Conservation (phyloP, 1,139 yeast species). For the Zygosaccharomyces sapae region DNA sequence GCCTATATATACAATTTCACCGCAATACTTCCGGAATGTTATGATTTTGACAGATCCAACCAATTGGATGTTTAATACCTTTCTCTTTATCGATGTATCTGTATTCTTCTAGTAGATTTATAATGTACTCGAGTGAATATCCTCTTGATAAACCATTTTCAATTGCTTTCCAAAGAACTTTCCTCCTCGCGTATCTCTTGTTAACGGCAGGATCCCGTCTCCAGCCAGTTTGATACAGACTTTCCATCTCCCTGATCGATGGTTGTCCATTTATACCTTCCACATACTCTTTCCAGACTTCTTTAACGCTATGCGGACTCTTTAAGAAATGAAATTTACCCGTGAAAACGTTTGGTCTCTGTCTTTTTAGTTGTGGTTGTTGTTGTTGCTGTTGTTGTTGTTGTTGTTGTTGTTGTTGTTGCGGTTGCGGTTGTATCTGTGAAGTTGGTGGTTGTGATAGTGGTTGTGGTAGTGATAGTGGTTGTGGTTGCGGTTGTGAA, state of each 20-base stretch:
- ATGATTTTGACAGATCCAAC: conserved; percentile 41
- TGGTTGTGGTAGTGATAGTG: conserved; percentile 1
- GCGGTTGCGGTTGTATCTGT: conserved; percentile 1
- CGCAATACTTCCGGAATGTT: conserved; percentile 33
- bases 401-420: conserved; percentile 4
- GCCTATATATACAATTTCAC: conserved; percentile 5
- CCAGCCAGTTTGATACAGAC: conserved; percentile 40
- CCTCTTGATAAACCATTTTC: conserved; percentile 38
- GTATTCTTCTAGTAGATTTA: conserved; percentile 38
- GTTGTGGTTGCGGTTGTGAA: conserved; percentile 3
- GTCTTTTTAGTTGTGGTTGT: conserved; percentile 17
- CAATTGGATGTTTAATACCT: conserved; percentile 40
- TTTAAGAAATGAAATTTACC: conserved; percentile 38
- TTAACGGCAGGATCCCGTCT: conserved; percentile 41
- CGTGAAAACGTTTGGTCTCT: conserved; percentile 31
- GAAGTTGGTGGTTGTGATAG: neutral
- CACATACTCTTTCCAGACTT: conserved; percentile 42
- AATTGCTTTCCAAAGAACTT: conserved; percentile 40
- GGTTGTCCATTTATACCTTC: conserved; percentile 40
- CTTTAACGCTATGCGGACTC: conserved; percentile 41
- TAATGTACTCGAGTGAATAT: conserved; percentile 35
- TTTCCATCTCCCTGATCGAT: conserved; percentile 39
- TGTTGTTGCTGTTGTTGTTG: conserved; percentile 11
- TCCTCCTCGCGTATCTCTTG: conserved; percentile 40
- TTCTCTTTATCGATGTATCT: conserved; percentile 36